Evolutionary conservation across 2,329 filamentous ascomycete species (phyloP).

Genomic region (Aureobasidium sp.): DNA sequence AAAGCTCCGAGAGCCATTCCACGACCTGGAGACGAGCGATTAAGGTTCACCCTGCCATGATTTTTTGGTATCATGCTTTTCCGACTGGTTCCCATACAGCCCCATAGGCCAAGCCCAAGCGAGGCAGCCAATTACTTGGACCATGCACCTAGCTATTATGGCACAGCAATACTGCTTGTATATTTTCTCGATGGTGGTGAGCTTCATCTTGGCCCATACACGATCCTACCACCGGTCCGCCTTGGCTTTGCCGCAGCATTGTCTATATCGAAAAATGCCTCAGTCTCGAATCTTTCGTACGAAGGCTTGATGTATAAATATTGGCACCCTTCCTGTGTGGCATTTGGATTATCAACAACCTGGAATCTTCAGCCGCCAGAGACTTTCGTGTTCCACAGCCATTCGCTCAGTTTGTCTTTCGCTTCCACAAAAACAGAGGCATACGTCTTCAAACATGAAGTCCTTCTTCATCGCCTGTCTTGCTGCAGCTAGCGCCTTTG

Average conservation of each 20-base stretch:
- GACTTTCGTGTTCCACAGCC: background rate
- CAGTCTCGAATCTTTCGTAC: background rate
- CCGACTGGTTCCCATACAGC: background rate
- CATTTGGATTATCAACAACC: background rate
- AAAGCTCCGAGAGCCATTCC: background rate
- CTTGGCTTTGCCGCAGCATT: background rate
- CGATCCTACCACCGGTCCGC: background rate
- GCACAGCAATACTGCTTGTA: background rate
- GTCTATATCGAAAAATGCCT: background rate
- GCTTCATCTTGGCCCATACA: background rate
- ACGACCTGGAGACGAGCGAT: background rate
- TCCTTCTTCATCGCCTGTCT: constrained; percentile 7
- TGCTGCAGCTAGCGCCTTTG: constrained; percentile 3
- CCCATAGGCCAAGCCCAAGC: background rate
- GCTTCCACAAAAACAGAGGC: background rate
- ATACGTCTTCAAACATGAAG: background rate
- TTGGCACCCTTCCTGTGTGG: background rate
- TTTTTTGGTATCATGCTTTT: background rate
- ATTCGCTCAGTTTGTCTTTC: background rate
- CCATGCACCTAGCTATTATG: constrained; percentile 6
- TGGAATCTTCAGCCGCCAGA: background rate
- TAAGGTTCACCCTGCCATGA: background rate
- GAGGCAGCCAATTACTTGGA: constrained; percentile 6
- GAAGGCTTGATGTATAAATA: background rate
- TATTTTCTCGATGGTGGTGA: background rate